Percentiles rank a stretch among this genome's conserved stretches.
Evolutionary conservation across 257 asterid genomes (phyloP).

Genomic region (Jacaranda mimosifolia): DNA sequence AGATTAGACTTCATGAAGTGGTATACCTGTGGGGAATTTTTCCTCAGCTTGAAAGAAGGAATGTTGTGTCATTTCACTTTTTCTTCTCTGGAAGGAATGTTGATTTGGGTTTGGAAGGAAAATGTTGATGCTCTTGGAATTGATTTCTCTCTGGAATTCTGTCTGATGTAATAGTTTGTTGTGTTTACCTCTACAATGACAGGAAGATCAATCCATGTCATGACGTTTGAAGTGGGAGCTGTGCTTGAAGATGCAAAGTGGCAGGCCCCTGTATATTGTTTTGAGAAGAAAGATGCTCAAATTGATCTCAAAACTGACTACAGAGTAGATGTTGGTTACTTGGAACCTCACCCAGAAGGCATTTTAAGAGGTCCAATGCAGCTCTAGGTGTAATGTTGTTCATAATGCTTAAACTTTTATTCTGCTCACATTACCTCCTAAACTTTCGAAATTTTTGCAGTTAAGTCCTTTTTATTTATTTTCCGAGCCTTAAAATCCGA

Average conservation of each 20-base stretch:
- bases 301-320: conserved; percentile 21
- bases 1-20: neutral
- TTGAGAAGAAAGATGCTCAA: conserved; percentile 42
- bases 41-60: neutral
- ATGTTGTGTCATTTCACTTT: conserved; percentile 5
- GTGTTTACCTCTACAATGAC: conserved; percentile 32
- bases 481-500: no score
- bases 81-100: neutral
- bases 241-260: conserved; percentile 76
- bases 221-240: conserved; percentile 93
- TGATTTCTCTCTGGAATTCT: neutral
- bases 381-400: conserved; percentile 27
- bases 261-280: conserved; percentile 87
- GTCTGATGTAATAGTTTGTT: conserved; percentile 15
- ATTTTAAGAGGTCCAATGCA: conserved; percentile 40
- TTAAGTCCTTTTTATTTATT: no score
- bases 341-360: conserved; percentile 36
- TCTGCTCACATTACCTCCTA: no score
- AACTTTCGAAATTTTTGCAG: no score
- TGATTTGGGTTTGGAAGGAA: conserved; percentile 22
- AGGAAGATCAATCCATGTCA: conserved; percentile 85
- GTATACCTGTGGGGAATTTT: neutral
- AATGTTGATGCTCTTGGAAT: conserved; percentile 18
- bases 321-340: conserved; percentile 30
- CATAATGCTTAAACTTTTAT: neutral